phyloP scores from a whole-genome alignment of 768 basidiomycete genomes.

The Boletus bicolor region DNA sequence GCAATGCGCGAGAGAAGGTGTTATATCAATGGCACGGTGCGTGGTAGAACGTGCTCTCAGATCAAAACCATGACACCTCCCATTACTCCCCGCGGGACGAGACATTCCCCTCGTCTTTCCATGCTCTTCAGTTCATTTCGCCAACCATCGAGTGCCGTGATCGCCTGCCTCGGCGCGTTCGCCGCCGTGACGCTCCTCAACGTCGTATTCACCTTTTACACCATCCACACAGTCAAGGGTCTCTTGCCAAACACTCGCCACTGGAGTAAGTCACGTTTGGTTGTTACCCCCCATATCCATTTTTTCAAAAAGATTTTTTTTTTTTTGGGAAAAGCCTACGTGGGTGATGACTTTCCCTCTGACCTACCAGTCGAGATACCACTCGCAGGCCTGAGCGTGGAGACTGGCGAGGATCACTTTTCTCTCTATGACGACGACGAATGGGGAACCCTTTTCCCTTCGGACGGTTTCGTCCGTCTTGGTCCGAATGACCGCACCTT shows the following conservation, averaged over 20 bases:
- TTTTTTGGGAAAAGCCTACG: constrained; percentile 15
- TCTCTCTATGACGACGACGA: constrained; percentile 34
- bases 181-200: constrained; percentile 24
- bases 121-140: background rate
- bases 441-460: constrained; percentile 35
- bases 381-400: constrained; percentile 27
- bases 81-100: background rate
- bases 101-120: background rate
- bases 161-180: constrained; percentile 20
- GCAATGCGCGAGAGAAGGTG: background rate
- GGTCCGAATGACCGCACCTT: constrained; percentile 35
- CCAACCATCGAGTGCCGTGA: background rate
- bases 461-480: constrained; percentile 34
- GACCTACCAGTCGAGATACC: constrained; percentile 33
- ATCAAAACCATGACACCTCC: constrained; percentile 5
- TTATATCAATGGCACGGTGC: constrained; percentile 1
- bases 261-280: constrained; percentile 18
- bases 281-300: too few species aligned
- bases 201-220: constrained; percentile 17
- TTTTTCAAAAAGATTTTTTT: too few species aligned
- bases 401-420: constrained; percentile 26
- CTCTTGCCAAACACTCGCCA: constrained; percentile 16
- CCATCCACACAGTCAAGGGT: constrained; percentile 12
- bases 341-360: constrained; percentile 31
- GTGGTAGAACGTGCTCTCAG: background rate